These are phyloP conservation scores for Colletotrichum cereale DNA, from an alignment of 2,329 filamentous ascomycete genomes.

Conservation along the genomic window DNA sequence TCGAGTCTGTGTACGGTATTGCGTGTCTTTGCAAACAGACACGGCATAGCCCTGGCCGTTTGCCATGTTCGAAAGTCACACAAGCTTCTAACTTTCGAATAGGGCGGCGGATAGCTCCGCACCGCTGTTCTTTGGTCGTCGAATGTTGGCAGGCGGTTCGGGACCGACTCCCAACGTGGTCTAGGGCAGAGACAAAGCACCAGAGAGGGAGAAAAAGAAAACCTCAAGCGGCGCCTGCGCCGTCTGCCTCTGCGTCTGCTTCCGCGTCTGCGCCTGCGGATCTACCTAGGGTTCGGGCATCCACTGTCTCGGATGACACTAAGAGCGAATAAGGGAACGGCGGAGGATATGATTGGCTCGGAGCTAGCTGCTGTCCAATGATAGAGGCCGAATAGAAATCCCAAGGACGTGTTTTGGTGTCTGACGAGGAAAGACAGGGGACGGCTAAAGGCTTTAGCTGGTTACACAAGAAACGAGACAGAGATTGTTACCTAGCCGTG, in stretches of 20 bases:
- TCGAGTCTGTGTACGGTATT: not conserved
- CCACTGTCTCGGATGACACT: not conserved
- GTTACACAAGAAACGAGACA: conserved; percentile 31
- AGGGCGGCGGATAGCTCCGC: conserved; percentile 15
- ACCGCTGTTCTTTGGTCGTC: not conserved
- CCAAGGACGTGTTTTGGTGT: conserved; percentile 19
- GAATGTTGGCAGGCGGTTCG: not conserved
- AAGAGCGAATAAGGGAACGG: not conserved
- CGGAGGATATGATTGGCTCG: not conserved
- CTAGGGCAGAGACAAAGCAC: not conserved
- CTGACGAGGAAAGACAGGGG: conserved; percentile 28
- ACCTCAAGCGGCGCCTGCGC: not conserved
- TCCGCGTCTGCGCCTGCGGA: not conserved
- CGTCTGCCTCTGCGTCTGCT: not conserved
- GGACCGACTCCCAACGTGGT: not conserved
- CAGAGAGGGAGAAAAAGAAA: not conserved
- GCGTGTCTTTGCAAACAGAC: not conserved
- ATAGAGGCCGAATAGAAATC: not conserved
- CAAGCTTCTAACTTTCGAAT: conserved; percentile 5
- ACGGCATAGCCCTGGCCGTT: conserved; percentile 1
- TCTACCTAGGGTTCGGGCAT: not conserved
- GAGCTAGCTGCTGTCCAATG: conserved; percentile 21
- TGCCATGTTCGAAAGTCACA: conserved; percentile 8
- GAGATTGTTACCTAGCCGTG: conserved; percentile 30
- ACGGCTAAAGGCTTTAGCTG: not conserved